Conservation (phyloP, 2,329 filamentous ascomycete genomes). For the Pyricularia pennisetigena region DNA sequence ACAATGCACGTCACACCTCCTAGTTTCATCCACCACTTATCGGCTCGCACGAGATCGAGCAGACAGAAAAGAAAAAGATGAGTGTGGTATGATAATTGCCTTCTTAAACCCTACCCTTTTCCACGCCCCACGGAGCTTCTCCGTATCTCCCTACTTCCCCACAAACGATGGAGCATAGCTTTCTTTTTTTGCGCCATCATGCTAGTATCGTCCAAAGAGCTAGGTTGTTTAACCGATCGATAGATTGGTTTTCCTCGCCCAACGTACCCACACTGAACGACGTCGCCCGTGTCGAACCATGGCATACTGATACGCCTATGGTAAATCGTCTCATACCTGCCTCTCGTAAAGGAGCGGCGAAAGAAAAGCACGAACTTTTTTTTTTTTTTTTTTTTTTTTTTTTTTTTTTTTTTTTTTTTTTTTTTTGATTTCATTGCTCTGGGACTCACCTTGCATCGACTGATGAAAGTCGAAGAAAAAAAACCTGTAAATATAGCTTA, state of each 20-base stretch:
- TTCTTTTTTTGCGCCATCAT: neutral
- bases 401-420: no score
- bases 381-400: neutral
- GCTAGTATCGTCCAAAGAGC: neutral
- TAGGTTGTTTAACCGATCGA: neutral
- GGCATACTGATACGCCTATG: no score
- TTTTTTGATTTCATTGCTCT: no score
- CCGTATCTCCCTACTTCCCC: neutral
- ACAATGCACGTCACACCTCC: neutral
- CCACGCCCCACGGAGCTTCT: neutral
- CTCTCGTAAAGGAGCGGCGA: neutral
- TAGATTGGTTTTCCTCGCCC: neutral
- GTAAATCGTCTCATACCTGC: neutral
- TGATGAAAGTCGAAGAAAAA: neutral
- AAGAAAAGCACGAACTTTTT: neutral
- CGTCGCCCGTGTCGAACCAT: neutral
- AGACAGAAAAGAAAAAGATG: neutral
- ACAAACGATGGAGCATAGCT: neutral
- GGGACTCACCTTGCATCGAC: neutral
- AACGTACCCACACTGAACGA: neutral
- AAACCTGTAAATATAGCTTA: neutral
- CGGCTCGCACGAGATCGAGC: neutral
- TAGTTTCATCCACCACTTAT: neutral
- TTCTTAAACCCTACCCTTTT: neutral
- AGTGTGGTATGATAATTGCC: neutral